These are phyloP conservation scores for Penicillium griseofulvum DNA, from an alignment of 2,329 filamentous ascomycete genomes.

Conservation along the genomic window DNA sequence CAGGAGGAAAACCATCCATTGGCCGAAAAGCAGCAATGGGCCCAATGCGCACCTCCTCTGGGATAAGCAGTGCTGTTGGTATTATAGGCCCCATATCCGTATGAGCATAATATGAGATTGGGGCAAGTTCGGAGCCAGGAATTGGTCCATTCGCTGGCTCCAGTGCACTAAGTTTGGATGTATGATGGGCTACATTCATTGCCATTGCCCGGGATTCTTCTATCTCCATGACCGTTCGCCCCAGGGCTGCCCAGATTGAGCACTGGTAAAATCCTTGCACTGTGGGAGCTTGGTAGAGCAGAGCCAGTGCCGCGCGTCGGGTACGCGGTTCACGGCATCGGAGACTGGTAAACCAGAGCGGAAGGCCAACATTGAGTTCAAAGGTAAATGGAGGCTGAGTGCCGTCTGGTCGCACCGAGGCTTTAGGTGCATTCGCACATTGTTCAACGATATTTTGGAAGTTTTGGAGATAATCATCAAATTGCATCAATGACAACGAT, in stretches of 20 bases:
- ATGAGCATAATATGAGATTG: not conserved
- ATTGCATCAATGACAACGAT: conserved; percentile 19
- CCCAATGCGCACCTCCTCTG: conserved; percentile 28
- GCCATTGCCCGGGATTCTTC: conserved; percentile 27
- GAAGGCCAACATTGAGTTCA: conserved; percentile 29
- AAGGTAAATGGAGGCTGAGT: conserved; percentile 32
- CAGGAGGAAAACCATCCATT: conserved; percentile 17
- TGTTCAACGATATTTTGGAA: conserved; percentile 31
- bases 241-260: conserved; percentile 14
- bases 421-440: conserved; percentile 20
- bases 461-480: conserved; percentile 22
- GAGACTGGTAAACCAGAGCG: conserved; percentile 33
- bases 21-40: conserved; percentile 26
- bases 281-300: conserved; percentile 24
- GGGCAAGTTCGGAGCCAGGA: not conserved
- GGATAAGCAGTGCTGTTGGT: conserved; percentile 11
- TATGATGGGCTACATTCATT: not conserved
- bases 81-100: not conserved
- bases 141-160: not conserved
- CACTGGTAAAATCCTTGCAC: conserved; percentile 31
- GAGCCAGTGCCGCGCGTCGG: conserved; percentile 29
- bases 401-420: conserved; percentile 21
- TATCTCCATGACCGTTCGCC: conserved; percentile 28
- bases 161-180: not conserved
- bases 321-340: conserved; percentile 33